Percentiles rank a stretch among this genome's conserved stretches.
phyloP scores from a whole-genome alignment of 2,329 filamentous ascomycete species.

The Paraphaeosphaeria sporulosa region DNA sequence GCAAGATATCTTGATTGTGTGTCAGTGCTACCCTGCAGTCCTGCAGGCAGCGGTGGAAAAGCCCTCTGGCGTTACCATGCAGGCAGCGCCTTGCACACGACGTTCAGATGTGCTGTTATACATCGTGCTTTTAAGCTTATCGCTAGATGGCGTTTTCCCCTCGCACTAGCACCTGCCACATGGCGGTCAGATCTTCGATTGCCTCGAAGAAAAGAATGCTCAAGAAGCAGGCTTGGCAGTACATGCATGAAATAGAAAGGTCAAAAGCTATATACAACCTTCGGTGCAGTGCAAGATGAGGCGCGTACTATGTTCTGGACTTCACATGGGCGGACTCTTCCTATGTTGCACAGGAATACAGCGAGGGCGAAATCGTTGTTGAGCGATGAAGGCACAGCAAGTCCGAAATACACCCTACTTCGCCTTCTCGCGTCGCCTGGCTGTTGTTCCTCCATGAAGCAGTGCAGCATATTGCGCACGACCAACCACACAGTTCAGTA shows the following conservation, averaged over 20 bases:
- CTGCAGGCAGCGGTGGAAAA: too few relatives aligned
- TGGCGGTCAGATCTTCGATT: neutral
- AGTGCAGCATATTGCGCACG: too few relatives aligned
- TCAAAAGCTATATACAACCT: too few relatives aligned
- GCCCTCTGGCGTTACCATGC: too few relatives aligned
- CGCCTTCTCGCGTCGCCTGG: conserved; percentile 1
- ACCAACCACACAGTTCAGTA: too few relatives aligned
- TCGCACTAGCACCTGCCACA: neutral
- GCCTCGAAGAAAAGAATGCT: conserved; percentile 4
- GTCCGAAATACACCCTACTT: conserved; percentile 1
- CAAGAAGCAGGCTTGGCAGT: neutral
- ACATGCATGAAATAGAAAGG: neutral
- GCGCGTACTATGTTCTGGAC: neutral
- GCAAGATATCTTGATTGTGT: too few relatives aligned
- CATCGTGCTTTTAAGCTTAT: conserved; percentile 5
- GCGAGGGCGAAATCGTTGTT: neutral
- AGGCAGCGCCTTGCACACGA: too few relatives aligned
- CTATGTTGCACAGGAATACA: neutral
- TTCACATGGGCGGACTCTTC: neutral
- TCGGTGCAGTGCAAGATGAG: too few relatives aligned
- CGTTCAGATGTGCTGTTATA: too few relatives aligned
- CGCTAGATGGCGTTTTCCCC: conserved; percentile 1
- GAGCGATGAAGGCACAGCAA: neutral
- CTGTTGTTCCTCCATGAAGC: neutral
- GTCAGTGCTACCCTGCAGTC: too few relatives aligned